Base-by-base conservation (phyloP, 306 rosid species). In the Luffa aegyptiaca region DNA sequence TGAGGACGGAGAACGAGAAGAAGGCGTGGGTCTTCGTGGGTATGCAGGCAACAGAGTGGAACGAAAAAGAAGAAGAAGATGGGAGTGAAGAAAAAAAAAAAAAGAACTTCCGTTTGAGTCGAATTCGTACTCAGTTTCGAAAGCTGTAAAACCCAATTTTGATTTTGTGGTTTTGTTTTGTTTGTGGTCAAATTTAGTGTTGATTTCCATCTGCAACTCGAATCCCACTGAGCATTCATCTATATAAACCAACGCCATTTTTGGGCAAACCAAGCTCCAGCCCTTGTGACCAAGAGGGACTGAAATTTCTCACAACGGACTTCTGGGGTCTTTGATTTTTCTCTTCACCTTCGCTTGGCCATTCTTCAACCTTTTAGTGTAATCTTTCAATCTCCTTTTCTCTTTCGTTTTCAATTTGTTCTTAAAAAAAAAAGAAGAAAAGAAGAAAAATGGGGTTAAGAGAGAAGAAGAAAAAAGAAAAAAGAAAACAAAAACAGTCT, bases 71-170 rank as follows among this genome's bases (percentile, higher is more conserved):
- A 26, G 51, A 26, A 46, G 18, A 72, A 10, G 59, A 52, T n/a
- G 57, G 3, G 42, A 73, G n/a, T n/a, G n/a, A 49, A 26, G 4
- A 44, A 68, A 48, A 31, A 7, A 12, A 71, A n/a, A 12, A 46
- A 13, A 6, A 14, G 6, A 13, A 44, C 46, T 17, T 68, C 72
- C 46, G 16, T 39, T 68, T 5, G n/a, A 70, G 18, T 26, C 2
- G 4, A 71, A 71, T 21, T 71, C 57, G 4, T 70, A 44, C 55
- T 42, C 5, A 2, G 1, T 68, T 44, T 26, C 36, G 13, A 49
- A 72, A 73, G 78, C 31, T 16, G 78, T 48, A 49, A 73, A 31
- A 49, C 57, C 59, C 78, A 49, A 73, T 49, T 73, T 73, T 16
- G 58, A 73, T 73, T 46, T 49, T 73, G 78, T 73, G 39, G 9